Base-by-base conservation (phyloP, 768 basidiomycete genomes). In the Lactarius akahatsu region DNA sequence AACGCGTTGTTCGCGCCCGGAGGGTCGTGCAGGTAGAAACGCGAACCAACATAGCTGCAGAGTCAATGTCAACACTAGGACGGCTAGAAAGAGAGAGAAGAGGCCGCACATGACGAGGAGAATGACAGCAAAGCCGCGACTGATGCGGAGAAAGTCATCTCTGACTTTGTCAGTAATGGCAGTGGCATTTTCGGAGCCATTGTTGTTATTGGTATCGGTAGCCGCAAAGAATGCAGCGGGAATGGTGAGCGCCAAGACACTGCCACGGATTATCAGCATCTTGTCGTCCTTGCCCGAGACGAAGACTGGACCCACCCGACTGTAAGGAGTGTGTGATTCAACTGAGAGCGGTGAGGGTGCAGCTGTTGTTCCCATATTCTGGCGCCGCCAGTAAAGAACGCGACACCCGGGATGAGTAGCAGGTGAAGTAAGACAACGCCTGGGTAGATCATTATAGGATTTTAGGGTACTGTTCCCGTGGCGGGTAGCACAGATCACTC, bases 401-500 rank as follows among this genome's bases (percentile, higher is more conserved):
- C 80, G 4, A 82, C 79, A 2, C 90, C 90, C 0, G 90, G 89
- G 54, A 91, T 79, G 16, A 92, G 81, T 1, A 92, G 80, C 1
- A 91, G 79, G 73, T 90, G 90, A 11, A 92, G 79, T n/a, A 92
- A 76, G 7, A 90, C 81, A 9, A 92, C 90, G 20, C 90, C 87
- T 86, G 65, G 8, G 34, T 50, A 45, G 32, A 36, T 4, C 11
- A n/a, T n/a, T n/a, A n/a, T n/a, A n/a, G n/a, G n/a, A n/a, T n/a
- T n/a, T n/a, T n/a, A n/a, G n/a, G 57, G 20, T 20, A 11, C 61
- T 15, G 34, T 5, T 32, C 7, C 16, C 16, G 20, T 8, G 56
- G 4, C 16, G 13, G 50, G 47, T 15, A 57, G 61, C 15, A 52
- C 76, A n/a, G 28, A 34, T 10, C 9, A 54, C 62, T 38, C 63